Conservation (phyloP, 352 stramenopile species). For the Elongisporangium undulatum region DNA sequence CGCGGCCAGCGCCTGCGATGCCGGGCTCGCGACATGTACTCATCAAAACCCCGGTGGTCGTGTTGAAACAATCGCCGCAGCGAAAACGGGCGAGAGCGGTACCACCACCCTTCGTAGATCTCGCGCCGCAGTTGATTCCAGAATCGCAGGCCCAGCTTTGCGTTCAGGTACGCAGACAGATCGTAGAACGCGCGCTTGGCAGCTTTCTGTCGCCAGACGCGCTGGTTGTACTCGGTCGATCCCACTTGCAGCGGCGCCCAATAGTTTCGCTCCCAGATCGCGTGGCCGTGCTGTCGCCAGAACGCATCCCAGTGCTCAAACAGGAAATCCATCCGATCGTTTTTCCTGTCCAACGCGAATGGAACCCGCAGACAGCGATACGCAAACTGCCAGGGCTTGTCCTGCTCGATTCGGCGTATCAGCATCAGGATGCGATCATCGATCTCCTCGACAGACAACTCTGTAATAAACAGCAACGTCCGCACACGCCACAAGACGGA, state of each 20-base stretch:
- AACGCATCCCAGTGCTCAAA: slow-evolving; percentile 53
- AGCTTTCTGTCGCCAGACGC: slow-evolving; percentile 23
- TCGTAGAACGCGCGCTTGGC: slow-evolving; percentile 24
- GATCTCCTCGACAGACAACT: slow-evolving; percentile 11
- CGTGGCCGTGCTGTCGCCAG: slow-evolving; percentile 29
- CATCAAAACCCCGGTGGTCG: slow-evolving; percentile 8
- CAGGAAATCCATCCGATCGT: slow-evolving; percentile 31
- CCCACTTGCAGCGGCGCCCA: slow-evolving; percentile 26
- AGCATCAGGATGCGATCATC: slow-evolving; percentile 16
- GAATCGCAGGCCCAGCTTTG: slow-evolving; percentile 4
- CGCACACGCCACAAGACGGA: background rate
- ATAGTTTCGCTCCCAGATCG: slow-evolving; percentile 44
- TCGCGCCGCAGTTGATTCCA: slow-evolving; percentile 3
- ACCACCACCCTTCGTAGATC: slow-evolving; percentile 28
- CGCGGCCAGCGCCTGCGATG: slow-evolving; percentile 21
- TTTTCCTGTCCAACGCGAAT: slow-evolving; percentile 16
- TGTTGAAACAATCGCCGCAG: slow-evolving; percentile 20
- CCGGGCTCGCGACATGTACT: slow-evolving; percentile 16
- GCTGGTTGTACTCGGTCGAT: slow-evolving; percentile 21
- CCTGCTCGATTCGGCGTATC: slow-evolving; percentile 18
- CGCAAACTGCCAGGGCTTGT: slow-evolving; percentile 38
- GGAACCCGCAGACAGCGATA: slow-evolving; percentile 38
- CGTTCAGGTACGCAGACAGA: slow-evolving; percentile 22
- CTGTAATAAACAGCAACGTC: slow-evolving; percentile 7
- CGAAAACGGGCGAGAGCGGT: slow-evolving; percentile 18